Conservation (phyloP, 2,329 filamentous ascomycete species). For the Trichoderma sp. region DNA sequence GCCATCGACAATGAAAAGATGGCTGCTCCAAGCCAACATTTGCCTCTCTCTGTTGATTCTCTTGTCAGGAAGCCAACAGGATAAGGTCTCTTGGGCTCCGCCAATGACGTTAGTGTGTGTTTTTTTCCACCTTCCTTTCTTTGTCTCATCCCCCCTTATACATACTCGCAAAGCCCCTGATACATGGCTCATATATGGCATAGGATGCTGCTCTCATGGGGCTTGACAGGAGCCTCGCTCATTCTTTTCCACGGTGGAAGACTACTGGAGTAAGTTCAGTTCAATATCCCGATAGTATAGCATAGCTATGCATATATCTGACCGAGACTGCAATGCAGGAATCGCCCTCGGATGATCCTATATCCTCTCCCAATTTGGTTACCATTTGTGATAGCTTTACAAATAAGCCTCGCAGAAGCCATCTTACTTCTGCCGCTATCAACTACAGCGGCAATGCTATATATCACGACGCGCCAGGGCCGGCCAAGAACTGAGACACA, state of each 20-base stretch:
- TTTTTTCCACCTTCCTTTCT: not conserved
- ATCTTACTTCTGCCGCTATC: constrained; percentile 1
- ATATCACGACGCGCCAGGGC: not conserved
- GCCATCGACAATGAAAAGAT: not conserved
- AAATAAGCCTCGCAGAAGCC: not conserved
- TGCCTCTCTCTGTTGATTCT: not conserved
- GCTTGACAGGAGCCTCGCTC: not conserved
- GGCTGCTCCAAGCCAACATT: not conserved
- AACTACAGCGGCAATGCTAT: not conserved
- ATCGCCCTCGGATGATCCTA: not conserved
- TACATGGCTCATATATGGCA: not conserved
- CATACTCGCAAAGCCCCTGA: not conserved
- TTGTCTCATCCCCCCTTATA: too few species aligned
- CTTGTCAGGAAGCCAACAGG: not conserved
- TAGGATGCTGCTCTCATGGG: constrained; percentile 11
- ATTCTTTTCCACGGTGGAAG: not conserved
- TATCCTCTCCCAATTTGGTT: constrained; percentile 1
- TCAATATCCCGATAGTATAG: too few species aligned
- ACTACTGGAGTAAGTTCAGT: not conserved
- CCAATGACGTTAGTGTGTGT: not conserved
- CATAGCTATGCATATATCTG: not conserved
- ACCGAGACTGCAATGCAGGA: not conserved
- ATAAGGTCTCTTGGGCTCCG: not conserved
- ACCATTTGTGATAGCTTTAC: not conserved
- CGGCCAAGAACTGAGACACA: too few species aligned